Evolutionary conservation across 2,329 filamentous ascomycete genomes (phyloP).

Genomic region (Blumeria graminis): DNA sequence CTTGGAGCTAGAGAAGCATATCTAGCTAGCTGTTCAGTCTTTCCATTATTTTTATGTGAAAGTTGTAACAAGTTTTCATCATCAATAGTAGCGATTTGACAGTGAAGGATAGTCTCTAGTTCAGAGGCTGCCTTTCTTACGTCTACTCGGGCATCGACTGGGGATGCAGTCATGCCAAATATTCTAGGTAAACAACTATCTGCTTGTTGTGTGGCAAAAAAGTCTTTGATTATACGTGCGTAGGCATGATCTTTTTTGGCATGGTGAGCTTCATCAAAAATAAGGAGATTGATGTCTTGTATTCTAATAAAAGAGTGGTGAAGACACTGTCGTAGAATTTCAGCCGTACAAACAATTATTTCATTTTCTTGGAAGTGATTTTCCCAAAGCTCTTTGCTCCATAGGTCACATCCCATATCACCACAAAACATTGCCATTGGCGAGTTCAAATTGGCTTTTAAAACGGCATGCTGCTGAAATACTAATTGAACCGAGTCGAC

Average conservation of each 20-base stretch:
- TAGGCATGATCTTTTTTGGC: conserved; percentile 87
- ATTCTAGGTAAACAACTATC: conserved; percentile 40
- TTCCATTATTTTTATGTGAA: conserved; percentile 32
- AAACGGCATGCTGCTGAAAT: conserved; percentile 66
- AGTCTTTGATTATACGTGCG: conserved; percentile 70
- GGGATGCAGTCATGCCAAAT: conserved; percentile 93
- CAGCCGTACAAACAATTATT: conserved; percentile 80
- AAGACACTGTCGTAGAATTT: conserved; percentile 59
- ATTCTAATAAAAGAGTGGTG: conserved; percentile 60
- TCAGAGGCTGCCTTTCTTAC: conserved; percentile 44
- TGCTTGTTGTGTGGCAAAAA: conserved; percentile 30
- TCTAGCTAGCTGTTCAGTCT: conserved; percentile 26
- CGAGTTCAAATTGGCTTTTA: conserved; percentile 59
- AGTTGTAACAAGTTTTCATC: conserved; percentile 34
- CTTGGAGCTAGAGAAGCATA: conserved; percentile 23
- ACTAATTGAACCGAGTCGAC: conserved; percentile 76
- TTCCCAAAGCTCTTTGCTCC: conserved; percentile 34
- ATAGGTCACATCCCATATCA: conserved; percentile 33
- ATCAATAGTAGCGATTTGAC: conserved; percentile 56
- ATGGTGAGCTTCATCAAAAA: conserved; percentile 94
- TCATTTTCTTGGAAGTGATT: conserved; percentile 38
- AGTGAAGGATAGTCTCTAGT: conserved; percentile 55
- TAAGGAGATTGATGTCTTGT: conserved; percentile 61
- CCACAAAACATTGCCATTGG: conserved; percentile 54
- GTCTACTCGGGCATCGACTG: conserved; percentile 61